Percentiles rank a stretch among this genome's conserved stretches.
Evolutionary conservation across 2,329 filamentous ascomycete species (phyloP).

Genomic region (Ciborinia camelliae): DNA sequence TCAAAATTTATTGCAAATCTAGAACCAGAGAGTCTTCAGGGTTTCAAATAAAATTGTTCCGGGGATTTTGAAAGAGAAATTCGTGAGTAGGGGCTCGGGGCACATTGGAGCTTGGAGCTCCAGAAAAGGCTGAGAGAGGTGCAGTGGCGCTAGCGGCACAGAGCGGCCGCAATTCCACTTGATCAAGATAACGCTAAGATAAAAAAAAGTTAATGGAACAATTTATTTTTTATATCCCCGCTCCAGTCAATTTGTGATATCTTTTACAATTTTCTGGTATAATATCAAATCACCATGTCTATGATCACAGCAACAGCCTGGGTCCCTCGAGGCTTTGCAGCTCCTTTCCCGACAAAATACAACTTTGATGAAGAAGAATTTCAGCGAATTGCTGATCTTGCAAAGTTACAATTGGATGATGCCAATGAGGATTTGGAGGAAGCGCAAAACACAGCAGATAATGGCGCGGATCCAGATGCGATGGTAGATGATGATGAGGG

Average conservation of each 20-base stretch:
- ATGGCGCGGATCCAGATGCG: constrained; percentile 37
- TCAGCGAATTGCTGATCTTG: constrained; percentile 55
- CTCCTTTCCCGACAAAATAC: constrained; percentile 56
- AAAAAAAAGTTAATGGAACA: constrained; percentile 15
- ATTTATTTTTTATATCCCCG: constrained; percentile 17
- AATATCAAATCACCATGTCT: constrained; percentile 33
- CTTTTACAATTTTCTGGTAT: background rate
- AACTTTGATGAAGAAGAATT: constrained; percentile 58
- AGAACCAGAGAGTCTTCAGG: background rate
- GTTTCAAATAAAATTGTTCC: background rate
- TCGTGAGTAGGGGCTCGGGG: background rate
- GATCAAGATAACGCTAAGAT: constrained; percentile 16
- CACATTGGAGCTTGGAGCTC: background rate
- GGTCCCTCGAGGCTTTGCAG: constrained; percentile 57
- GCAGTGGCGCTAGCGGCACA: background rate
- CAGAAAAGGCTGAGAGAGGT: background rate
- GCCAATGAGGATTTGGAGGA: constrained; percentile 81
- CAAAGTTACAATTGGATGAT: constrained; percentile 70
- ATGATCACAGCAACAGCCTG: constrained; percentile 59
- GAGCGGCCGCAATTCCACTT: constrained; percentile 15
- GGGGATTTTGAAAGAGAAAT: background rate
- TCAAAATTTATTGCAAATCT: background rate
- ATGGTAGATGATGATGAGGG: constrained; percentile 42
- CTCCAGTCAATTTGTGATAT: constrained; percentile 5
- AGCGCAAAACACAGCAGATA: constrained; percentile 38